Evolutionary conservation across 805 yeast species (phyloP).

Genomic region (Peterozyma toletana): DNA sequence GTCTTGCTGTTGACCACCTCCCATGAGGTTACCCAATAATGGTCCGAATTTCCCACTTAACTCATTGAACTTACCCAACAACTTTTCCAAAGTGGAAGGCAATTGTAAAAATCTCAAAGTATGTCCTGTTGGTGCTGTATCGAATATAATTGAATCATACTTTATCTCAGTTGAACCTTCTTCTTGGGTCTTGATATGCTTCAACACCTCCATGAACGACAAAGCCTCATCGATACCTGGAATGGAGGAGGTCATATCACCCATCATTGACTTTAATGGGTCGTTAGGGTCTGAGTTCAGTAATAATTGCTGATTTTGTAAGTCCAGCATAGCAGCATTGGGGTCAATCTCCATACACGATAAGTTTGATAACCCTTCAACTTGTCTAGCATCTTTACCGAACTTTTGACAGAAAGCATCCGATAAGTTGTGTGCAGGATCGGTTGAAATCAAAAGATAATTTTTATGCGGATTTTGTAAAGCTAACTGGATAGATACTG

Average conservation of each 20-base stretch:
- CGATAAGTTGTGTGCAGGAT: slow-evolving; percentile 96
- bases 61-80: slow-evolving; percentile 81
- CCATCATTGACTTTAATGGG: slow-evolving; percentile 69
- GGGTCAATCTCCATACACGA: slow-evolving; percentile 99
- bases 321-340: slow-evolving; percentile 84
- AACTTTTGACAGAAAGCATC: slow-evolving; percentile 99
- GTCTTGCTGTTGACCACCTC: slow-evolving; percentile 63
- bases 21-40: slow-evolving; percentile 71
- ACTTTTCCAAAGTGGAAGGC: slow-evolving; percentile 86
- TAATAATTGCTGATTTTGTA: slow-evolving; percentile 44
- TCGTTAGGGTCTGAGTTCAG: slow-evolving; percentile 46
- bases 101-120: slow-evolving; percentile 90
- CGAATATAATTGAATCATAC: slow-evolving; percentile 89
- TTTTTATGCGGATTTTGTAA: slow-evolving; percentile 70
- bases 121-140: slow-evolving; percentile 99
- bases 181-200: slow-evolving; percentile 80
- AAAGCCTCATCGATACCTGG: slow-evolving; percentile 99
- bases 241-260: slow-evolving; percentile 87
- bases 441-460: slow-evolving; percentile 88
- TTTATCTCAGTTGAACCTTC: slow-evolving; percentile 24
- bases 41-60: slow-evolving; percentile 87
- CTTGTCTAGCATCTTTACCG: slow-evolving; percentile 92
- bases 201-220: slow-evolving; percentile 96
- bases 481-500: slow-evolving; percentile 92
- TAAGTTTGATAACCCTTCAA: slow-evolving; percentile 80